Conservation (phyloP, 2,329 filamentous ascomycete genomes). For the Bipolaris bicolor region DNA sequence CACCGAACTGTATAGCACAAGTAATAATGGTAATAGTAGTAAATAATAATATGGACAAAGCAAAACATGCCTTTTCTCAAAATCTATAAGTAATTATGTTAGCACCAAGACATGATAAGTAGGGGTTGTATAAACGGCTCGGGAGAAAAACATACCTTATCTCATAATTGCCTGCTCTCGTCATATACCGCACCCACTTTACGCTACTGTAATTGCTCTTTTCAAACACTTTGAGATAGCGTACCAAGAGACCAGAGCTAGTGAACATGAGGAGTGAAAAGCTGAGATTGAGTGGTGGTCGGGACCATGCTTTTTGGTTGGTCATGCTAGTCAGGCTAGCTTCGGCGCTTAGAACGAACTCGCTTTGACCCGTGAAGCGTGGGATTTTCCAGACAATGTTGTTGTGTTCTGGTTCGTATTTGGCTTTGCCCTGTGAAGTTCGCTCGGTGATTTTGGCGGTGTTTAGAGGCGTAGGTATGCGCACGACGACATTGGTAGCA, state of each 20-base stretch:
- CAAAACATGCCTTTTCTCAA: constrained; percentile 6
- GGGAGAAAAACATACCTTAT: constrained; percentile 67
- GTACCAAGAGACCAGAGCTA: constrained; percentile 85
- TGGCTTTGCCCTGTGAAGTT: constrained; percentile 94
- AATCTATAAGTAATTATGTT: constrained; percentile 7
- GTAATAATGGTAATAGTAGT: not conserved
- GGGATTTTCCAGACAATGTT: constrained; percentile 99
- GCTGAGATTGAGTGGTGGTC: constrained; percentile 87
- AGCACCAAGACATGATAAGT: not conserved
- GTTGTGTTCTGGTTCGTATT: constrained; percentile 98
- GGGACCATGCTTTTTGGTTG: constrained; percentile 95
- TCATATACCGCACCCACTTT: constrained; percentile 99
- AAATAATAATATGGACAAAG: constrained; percentile 4
- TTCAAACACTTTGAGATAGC: constrained; percentile 98
- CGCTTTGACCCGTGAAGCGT: constrained; percentile 96
- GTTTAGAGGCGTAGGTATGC: constrained; percentile 94
- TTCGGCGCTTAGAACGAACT: constrained; percentile 93
- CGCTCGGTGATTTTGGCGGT: constrained; percentile 92
- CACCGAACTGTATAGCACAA: constrained; percentile 7
- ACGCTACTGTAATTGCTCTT: constrained; percentile 99
- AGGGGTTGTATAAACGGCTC: too few species aligned
- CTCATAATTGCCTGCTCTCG: constrained; percentile 94
- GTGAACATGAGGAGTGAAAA: constrained; percentile 99
- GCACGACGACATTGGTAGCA: constrained; percentile 92
- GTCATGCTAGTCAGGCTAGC: constrained; percentile 96